Conservation (phyloP, 2,329 filamentous ascomycete species). For the Paecilomyces niveus region DNA sequence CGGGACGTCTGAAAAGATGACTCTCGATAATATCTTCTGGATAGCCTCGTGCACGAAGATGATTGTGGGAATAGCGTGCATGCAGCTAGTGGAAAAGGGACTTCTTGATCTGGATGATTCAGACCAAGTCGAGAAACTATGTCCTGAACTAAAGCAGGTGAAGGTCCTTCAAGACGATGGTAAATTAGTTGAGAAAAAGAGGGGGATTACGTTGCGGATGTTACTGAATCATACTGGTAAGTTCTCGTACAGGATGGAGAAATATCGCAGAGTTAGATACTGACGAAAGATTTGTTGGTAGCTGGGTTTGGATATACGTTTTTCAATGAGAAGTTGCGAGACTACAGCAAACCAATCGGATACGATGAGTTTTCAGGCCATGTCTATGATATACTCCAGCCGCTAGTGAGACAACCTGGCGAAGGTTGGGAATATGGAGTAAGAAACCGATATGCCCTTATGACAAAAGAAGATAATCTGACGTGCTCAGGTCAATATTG, state of each 20-base stretch:
- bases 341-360: conserved; percentile 45
- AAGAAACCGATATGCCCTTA: conserved; percentile 14
- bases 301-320: conserved; percentile 54
- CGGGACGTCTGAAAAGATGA: conserved; percentile 45
- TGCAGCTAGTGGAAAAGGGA: conserved; percentile 43
- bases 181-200: conserved; percentile 35
- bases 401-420: conserved; percentile 58
- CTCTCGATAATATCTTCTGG: conserved; percentile 54
- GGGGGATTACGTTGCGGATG: conserved; percentile 51
- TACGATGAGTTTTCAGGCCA: conserved; percentile 53
- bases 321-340: conserved; percentile 43
- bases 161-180: conserved; percentile 34
- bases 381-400: conserved; percentile 44
- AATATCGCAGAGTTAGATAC: not conserved
- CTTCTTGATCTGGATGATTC: conserved; percentile 35
- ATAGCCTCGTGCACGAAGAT: conserved; percentile 48
- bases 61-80: conserved; percentile 36
- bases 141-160: conserved; percentile 36
- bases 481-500: conserved; percentile 38
- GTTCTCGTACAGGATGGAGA: not conserved
- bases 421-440: conserved; percentile 55
- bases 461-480: not conserved
- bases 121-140: conserved; percentile 29
- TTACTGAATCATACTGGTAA: conserved; percentile 43
- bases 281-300: conserved; percentile 15